These are phyloP conservation scores for Apiospora marii DNA, from an alignment of 2,329 filamentous ascomycete species.

Conservation along the genomic window DNA sequence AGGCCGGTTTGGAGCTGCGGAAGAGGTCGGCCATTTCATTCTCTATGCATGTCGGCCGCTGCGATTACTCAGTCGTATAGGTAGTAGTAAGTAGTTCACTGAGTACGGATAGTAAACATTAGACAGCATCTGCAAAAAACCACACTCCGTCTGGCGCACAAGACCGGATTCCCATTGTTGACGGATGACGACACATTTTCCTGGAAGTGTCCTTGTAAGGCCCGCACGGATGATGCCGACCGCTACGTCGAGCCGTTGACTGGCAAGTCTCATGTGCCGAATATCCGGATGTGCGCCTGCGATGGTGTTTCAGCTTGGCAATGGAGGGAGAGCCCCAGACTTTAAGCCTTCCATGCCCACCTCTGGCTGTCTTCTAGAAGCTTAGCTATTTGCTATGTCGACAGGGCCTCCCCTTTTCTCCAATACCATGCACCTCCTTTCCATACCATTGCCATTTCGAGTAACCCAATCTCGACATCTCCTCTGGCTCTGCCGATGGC, in stretches of 20 bases:
- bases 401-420: neutral
- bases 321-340: neutral
- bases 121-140: neutral
- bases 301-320: neutral
- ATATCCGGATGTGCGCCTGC: conserved; percentile 1
- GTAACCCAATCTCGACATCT: neutral
- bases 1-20: conserved; percentile 19
- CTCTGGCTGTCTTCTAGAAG: neutral
- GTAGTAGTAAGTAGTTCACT: neutral
- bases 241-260: neutral
- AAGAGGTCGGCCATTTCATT: conserved; percentile 12
- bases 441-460: no score
- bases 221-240: neutral
- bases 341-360: neutral
- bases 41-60: neutral
- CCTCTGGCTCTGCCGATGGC: neutral
- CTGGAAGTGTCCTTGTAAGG: neutral
- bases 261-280: conserved; percentile 2
- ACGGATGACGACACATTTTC: conserved; percentile 1
- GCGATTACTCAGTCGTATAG: neutral
- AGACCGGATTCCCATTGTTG: neutral
- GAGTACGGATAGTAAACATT: neutral
- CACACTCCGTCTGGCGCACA: neutral
- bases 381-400: neutral
- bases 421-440: neutral